Evolutionary conservation across 371 early-diverging fungal species (phyloP).

Genomic region (Lichtheimia corymbifera): DNA sequence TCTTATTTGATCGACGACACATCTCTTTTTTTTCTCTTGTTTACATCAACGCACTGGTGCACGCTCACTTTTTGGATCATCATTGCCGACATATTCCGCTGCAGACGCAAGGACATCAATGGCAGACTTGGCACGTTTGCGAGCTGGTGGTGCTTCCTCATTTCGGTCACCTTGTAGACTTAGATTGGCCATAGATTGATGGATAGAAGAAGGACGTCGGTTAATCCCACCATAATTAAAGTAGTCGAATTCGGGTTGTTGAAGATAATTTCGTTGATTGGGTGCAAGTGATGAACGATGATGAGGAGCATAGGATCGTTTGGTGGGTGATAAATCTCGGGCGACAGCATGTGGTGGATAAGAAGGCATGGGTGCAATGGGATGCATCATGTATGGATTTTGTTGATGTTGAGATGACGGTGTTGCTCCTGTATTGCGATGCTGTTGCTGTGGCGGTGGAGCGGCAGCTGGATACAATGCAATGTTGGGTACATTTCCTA

Average conservation of each 20-base stretch:
- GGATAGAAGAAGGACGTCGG: constrained; percentile 2
- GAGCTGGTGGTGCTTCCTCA: constrained; percentile 6
- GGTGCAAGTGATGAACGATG: not conserved
- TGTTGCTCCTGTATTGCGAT: too few species aligned
- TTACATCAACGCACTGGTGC: constrained; percentile 1
- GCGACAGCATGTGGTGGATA: not conserved
- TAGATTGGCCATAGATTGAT: constrained; percentile 11
- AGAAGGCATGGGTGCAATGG: constrained; percentile 12
- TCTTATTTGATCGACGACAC: constrained; percentile 24
- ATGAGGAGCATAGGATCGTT: not conserved
- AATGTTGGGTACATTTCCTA: not conserved
- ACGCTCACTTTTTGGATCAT: constrained; percentile 3
- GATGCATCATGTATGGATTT: constrained; percentile 6
- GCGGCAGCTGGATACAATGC: not conserved
- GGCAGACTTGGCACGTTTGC: constrained; percentile 14
- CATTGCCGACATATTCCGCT: constrained; percentile 31
- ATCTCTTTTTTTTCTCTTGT: not conserved
- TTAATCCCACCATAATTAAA: not conserved
- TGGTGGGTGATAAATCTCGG: not conserved
- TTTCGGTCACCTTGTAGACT: not conserved
- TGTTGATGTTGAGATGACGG: too few species aligned
- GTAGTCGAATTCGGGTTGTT: constrained; percentile 1
- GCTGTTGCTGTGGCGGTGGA: not conserved
- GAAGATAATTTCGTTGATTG: not conserved
- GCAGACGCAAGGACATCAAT: constrained; percentile 18